Percentiles rank a stretch among this genome's conserved stretches.
Evolutionary conservation across 495 filamentous ascomycete species (phyloP).

Genomic region (Chlorociboria aeruginascens): DNA sequence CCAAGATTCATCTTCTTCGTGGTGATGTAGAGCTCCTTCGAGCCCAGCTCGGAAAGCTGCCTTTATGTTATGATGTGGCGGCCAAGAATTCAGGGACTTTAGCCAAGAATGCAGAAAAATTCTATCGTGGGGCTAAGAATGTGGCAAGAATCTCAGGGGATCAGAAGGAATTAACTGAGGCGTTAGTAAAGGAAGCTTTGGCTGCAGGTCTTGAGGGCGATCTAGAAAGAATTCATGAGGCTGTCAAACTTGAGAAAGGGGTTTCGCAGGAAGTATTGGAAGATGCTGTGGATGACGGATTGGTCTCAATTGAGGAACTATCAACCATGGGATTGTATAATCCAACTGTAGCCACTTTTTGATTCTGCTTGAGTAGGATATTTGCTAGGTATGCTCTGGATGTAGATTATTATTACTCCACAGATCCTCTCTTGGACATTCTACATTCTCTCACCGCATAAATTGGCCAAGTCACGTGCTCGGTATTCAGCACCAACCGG

Average conservation of each 20-base stretch:
- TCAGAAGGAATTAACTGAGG: constrained; percentile 24
- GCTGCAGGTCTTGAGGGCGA: not conserved
- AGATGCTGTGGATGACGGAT: constrained; percentile 13
- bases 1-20: constrained; percentile 46
- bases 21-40: constrained; percentile 53
- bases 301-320: constrained; percentile 3
- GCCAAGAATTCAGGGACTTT: constrained; percentile 36
- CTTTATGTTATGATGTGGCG: constrained; percentile 28
- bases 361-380: too few species aligned
- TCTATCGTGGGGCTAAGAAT: constrained; percentile 46
- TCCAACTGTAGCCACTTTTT: not conserved
- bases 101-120: constrained; percentile 50
- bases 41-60: constrained; percentile 29
- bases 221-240: not conserved
- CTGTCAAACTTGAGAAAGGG: not conserved
- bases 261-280: not conserved
- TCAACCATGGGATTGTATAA: not conserved
- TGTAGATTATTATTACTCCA: too few species aligned
- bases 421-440: too few species aligned
- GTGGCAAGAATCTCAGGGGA: constrained; percentile 21
- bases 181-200: constrained; percentile 1
- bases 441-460: too few species aligned
- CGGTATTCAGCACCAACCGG: too few species aligned
- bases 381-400: too few species aligned
- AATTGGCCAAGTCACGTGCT: too few species aligned